Conservation (phyloP, 169 alveolate species). For the Babesia bovis region DNA sequence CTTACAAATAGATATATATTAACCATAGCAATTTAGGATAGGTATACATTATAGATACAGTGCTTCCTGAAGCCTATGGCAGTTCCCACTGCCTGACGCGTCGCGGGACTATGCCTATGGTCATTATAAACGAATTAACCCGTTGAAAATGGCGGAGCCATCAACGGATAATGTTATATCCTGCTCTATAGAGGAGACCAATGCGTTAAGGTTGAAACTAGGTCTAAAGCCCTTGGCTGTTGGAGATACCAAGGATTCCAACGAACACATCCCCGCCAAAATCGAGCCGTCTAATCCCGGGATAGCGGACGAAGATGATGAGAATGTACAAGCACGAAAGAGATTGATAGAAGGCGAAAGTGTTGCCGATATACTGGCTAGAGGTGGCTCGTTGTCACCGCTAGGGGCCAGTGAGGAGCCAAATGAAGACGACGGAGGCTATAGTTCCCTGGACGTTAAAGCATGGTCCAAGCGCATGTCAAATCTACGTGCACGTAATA, state of each 20-base stretch:
- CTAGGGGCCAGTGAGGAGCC: neutral
- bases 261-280: neutral
- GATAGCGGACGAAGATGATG: constrained; percentile 20
- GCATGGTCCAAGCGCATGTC: constrained; percentile 65
- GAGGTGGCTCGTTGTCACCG: constrained; percentile 25
- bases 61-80: too few species aligned
- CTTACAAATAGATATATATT: too few species aligned
- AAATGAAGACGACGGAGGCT: constrained; percentile 12
- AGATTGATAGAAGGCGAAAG: constrained; percentile 55
- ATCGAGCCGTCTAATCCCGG: neutral
- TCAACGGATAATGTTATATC: constrained; percentile 30
- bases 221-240: constrained; percentile 65
- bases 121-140: too few species aligned
- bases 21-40: too few species aligned
- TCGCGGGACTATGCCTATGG: too few species aligned
- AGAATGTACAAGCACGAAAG: constrained; percentile 22
- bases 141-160: too few species aligned
- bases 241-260: constrained; percentile 8
- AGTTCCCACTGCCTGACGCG: too few species aligned
- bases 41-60: too few species aligned
- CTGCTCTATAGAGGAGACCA: constrained; percentile 60
- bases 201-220: constrained; percentile 46
- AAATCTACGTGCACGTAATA: constrained; percentile 1
- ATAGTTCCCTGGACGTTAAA: constrained; percentile 29
- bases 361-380: constrained; percentile 44